Percentiles rank a stretch among this genome's conserved stretches.
phyloP scores from a whole-genome alignment of 2,329 filamentous ascomycete genomes.

The Botrytis byssoidea region DNA sequence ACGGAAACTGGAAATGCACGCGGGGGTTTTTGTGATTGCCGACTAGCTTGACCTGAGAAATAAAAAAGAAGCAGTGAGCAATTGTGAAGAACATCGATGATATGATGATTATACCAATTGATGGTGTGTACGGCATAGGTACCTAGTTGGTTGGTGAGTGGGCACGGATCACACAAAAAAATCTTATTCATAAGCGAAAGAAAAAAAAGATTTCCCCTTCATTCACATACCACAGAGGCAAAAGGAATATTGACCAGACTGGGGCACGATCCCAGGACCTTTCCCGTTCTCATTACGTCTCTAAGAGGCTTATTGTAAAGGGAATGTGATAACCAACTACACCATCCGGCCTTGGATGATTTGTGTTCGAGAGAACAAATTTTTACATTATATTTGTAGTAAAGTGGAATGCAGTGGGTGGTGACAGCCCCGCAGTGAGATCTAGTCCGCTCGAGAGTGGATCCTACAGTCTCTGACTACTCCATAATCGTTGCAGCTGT shows the following conservation, averaged over 20 bases:
- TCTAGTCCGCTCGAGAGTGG: background rate
- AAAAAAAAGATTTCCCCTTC: background rate
- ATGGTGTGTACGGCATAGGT: background rate
- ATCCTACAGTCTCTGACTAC: background rate
- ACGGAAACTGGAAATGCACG: background rate
- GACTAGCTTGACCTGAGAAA: background rate
- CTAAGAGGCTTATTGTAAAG: background rate
- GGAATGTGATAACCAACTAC: slow-evolving; percentile 15
- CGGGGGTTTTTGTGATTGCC: background rate
- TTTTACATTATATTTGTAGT: background rate
- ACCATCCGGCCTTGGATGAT: slow-evolving; percentile 7
- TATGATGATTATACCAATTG: background rate
- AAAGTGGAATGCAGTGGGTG: background rate
- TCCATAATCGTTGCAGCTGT: background rate
- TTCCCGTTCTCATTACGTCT: background rate
- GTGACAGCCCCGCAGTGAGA: background rate
- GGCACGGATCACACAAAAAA: background rate
- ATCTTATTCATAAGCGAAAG: slow-evolving; percentile 1
- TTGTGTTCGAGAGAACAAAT: rapidly evolving
- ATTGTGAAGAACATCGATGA: background rate
- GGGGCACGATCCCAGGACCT: slow-evolving; percentile 16
- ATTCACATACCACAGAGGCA: background rate
- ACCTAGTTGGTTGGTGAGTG: no score
- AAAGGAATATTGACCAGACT: background rate
- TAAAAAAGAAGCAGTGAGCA: background rate